These are phyloP conservation scores for Jamesozyma rosinii DNA, from an alignment of 805 yeast genomes.

Conservation along the genomic window DNA sequence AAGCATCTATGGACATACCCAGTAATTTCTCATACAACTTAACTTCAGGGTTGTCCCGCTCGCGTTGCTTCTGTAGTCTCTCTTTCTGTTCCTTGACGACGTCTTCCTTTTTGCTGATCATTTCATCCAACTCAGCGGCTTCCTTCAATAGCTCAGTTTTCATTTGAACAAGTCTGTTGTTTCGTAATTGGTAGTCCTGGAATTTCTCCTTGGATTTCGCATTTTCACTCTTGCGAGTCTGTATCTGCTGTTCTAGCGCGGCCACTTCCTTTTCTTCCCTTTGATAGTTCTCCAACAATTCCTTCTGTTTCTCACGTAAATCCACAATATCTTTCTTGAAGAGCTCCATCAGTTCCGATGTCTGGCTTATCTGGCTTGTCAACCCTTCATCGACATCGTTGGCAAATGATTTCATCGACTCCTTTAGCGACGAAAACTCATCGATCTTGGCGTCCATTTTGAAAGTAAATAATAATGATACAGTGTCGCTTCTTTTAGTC, in stretches of 20 bases:
- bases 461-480: no score
- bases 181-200: conserved; percentile 31
- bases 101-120: conserved; percentile 27
- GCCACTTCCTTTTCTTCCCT: conserved; percentile 12
- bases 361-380: not conserved
- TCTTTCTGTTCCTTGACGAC: conserved; percentile 30
- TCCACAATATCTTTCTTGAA: conserved; percentile 9
- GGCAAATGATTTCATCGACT: conserved; percentile 3
- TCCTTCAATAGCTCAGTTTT: conserved; percentile 23
- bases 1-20: conserved; percentile 48
- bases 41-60: conserved; percentile 44
- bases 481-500: no score
- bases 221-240: conserved; percentile 17
- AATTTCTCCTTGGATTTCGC: conserved; percentile 32
- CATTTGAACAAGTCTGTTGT: conserved; percentile 29
- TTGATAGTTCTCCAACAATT: conserved; percentile 24
- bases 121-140: conserved; percentile 29
- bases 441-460: conserved; percentile 4
- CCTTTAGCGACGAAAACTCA: conserved; percentile 1
- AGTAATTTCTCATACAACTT: conserved; percentile 42
- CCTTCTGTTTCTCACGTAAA: conserved; percentile 21
- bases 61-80: conserved; percentile 36
- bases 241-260: conserved; percentile 21
- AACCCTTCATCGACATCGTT: conserved; percentile 3
- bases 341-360: conserved; percentile 5